Conservation (phyloP, 2,329 filamentous ascomycete genomes). For the Calcarisporium arbuscula region DNA sequence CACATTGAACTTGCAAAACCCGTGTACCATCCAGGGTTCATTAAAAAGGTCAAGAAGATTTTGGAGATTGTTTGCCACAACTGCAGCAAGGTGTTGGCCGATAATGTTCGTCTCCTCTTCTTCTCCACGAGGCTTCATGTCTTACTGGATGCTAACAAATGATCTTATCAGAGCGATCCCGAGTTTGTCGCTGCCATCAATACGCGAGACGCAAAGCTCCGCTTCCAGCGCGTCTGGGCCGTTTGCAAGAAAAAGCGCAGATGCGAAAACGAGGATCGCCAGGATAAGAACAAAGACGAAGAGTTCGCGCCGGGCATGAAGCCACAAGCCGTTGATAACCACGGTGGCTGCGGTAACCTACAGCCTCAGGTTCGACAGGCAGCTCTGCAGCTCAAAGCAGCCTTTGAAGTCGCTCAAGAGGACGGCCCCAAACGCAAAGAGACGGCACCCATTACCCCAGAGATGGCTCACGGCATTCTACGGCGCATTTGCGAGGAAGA, state of each 20-base stretch:
- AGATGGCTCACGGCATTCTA: slow-evolving; percentile 81
- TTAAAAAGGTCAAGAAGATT: slow-evolving; percentile 99
- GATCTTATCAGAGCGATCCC: slow-evolving; percentile 64
- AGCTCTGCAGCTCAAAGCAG: slow-evolving; percentile 72
- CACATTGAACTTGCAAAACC: slow-evolving; percentile 97
- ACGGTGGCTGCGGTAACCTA: slow-evolving; percentile 89
- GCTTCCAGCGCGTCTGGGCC: slow-evolving; percentile 89
- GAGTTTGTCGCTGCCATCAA: slow-evolving; percentile 77
- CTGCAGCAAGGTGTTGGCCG: slow-evolving; percentile 94
- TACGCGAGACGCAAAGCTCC: slow-evolving; percentile 85
- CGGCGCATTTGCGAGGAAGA: slow-evolving; percentile 77
- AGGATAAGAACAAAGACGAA: slow-evolving; percentile 62
- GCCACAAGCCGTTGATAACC: slow-evolving; percentile 45
- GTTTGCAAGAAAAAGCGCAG: slow-evolving; percentile 82
- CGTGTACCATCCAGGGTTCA: slow-evolving; percentile 91
- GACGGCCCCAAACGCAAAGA: slow-evolving; percentile 69
- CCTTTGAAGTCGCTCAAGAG: slow-evolving; percentile 60
- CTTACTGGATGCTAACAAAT: slow-evolving; percentile 57
- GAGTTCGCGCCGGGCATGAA: slow-evolving; percentile 58
- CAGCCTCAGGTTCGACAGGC: slow-evolving; percentile 85
- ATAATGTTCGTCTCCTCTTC: slow-evolving; percentile 80
- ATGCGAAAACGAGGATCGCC: slow-evolving; percentile 74
- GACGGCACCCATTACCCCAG: slow-evolving; percentile 75
- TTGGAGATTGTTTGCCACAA: slow-evolving; percentile 98
- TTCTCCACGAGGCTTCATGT: slow-evolving; percentile 49